Evolutionary conservation across 2,329 filamentous ascomycete genomes (phyloP).

Genomic region (Bisporella sp.): DNA sequence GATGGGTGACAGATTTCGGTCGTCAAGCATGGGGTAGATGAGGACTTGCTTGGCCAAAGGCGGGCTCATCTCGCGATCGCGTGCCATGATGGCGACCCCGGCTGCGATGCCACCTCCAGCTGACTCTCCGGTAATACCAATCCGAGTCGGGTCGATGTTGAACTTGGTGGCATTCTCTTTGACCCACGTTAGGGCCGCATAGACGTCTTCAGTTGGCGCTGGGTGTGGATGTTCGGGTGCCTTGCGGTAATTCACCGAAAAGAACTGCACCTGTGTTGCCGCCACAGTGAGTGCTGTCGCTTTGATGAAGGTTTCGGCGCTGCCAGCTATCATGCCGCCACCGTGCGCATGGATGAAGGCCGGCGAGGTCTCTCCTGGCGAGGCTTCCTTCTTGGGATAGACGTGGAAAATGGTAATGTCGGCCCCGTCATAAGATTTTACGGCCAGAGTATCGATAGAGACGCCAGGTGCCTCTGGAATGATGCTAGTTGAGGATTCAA

Average conservation of each 20-base stretch:
- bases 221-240: conserved; percentile 11
- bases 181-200: conserved; percentile 44
- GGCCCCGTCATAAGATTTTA: not conserved
- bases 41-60: conserved; percentile 32
- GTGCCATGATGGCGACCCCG: conserved; percentile 41
- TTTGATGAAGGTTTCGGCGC: not conserved
- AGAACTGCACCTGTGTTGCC: not conserved
- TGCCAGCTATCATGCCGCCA: not conserved
- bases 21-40: conserved; percentile 31
- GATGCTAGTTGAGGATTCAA: not conserved
- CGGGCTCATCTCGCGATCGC: conserved; percentile 28
- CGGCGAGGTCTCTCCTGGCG: not conserved
- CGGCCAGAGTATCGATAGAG: not conserved
- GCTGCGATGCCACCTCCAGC: conserved; percentile 52
- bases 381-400: not conserved
- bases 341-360: not conserved
- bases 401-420: not conserved
- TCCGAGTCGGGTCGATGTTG: conserved; percentile 38
- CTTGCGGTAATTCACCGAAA: conserved; percentile 19
- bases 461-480: not conserved
- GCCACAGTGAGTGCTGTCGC: not conserved
- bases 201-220: conserved; percentile 25
- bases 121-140: conserved; percentile 49
- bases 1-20: not conserved
- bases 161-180: conserved; percentile 24